These are phyloP conservation scores for Rutidosis leptorrhynchoides DNA, from an alignment of 129 eudicot genomes.

Conservation along the genomic window DNA sequence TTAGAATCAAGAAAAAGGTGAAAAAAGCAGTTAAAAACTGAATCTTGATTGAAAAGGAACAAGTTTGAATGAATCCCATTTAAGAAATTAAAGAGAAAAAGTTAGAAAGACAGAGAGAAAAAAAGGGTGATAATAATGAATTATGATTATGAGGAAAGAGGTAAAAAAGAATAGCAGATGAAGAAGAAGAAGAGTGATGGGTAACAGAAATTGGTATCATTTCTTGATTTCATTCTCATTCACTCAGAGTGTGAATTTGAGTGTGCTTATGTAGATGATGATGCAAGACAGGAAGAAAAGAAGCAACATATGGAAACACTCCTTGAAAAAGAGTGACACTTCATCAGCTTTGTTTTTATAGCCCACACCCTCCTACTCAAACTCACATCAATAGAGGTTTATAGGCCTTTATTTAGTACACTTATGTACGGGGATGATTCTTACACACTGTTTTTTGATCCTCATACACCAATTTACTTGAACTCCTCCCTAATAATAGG, in stretches of 20 bases:
- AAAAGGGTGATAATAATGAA: slow-evolving; percentile 5
- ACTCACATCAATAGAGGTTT: neutral
- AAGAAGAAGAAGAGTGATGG: slow-evolving; percentile 1
- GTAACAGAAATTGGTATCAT: slow-evolving; percentile 26
- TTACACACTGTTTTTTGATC: no score
- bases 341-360: slow-evolving; percentile 31
- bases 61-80: slow-evolving; percentile 43
- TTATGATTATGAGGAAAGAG: slow-evolving; percentile 25
- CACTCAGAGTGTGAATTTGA: slow-evolving; percentile 21
- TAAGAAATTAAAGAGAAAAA: slow-evolving; percentile 13
- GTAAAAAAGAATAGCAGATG: slow-evolving; percentile 15
- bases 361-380: slow-evolving; percentile 12
- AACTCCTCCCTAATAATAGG: no score
- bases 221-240: slow-evolving; percentile 43
- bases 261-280: slow-evolving; percentile 23
- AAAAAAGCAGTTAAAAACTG: slow-evolving; percentile 32
- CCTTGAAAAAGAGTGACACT: slow-evolving; percentile 33
- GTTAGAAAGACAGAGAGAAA: neutral
- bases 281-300: slow-evolving; percentile 36
- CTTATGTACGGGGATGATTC: no score
- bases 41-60: slow-evolving; percentile 21
- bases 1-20: slow-evolving; percentile 35
- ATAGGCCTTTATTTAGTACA: neutral
- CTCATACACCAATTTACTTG: no score
- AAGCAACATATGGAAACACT: slow-evolving; percentile 37